These are phyloP conservation scores for Russula compacta DNA, from an alignment of 768 basidiomycete species.

Conservation along the genomic window DNA sequence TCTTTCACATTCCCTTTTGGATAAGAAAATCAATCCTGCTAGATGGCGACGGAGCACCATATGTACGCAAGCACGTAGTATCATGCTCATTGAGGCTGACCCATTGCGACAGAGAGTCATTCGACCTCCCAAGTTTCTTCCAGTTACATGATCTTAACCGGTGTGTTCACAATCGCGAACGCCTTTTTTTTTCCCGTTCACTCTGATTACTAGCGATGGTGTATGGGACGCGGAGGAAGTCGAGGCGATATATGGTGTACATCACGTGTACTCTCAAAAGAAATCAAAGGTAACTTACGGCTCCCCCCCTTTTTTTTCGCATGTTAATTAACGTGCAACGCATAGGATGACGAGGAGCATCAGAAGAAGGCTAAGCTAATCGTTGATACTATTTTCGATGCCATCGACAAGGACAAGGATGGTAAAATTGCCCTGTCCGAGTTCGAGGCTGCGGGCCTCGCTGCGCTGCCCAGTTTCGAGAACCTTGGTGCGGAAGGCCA, in stretches of 20 bases:
- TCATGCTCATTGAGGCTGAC: conserved; percentile 1
- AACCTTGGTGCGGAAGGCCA: conserved; percentile 83
- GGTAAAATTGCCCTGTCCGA: conserved; percentile 62
- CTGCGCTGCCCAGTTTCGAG: conserved; percentile 76
- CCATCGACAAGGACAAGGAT: conserved; percentile 69
- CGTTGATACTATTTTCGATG: conserved; percentile 56
- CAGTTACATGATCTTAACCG: conserved; percentile 88
- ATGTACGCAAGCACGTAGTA: conserved; percentile 38
- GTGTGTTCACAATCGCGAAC: conserved; percentile 30
- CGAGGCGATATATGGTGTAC: conserved; percentile 92
- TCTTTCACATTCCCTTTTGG: neutral
- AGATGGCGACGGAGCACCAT: conserved; percentile 90
- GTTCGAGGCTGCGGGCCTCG: conserved; percentile 60
- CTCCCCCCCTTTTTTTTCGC: neutral
- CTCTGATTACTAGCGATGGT: conserved; percentile 47
- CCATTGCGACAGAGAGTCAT: conserved; percentile 53
- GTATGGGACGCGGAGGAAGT: conserved; percentile 81
- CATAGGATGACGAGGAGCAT: conserved; percentile 66
- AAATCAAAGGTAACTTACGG: conserved; percentile 64
- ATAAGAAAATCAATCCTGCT: neutral
- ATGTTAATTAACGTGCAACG: neutral
- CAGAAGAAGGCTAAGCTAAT: conserved; percentile 75
- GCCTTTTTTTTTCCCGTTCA: neutral
- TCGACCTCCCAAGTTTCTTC: conserved; percentile 85
- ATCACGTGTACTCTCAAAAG: conserved; percentile 82